These are phyloP conservation scores for Phaeosphaeriaceae sp. DNA, from an alignment of 2,329 filamentous ascomycete genomes.

Conservation along the genomic window DNA sequence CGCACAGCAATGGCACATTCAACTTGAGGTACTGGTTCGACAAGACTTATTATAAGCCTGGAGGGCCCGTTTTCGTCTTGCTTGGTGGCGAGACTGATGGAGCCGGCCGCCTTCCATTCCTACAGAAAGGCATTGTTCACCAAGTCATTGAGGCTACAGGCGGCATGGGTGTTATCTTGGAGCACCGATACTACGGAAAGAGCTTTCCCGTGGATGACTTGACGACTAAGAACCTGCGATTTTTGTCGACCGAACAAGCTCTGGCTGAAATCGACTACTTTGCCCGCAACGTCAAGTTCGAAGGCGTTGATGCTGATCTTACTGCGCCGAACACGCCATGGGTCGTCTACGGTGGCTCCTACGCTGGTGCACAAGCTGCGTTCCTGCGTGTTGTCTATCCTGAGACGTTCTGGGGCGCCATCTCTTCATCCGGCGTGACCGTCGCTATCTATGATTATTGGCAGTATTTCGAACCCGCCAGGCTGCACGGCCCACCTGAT, in stretches of 20 bases:
- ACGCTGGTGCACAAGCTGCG: constrained; percentile 80
- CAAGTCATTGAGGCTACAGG: constrained; percentile 70
- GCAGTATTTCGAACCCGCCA: constrained; percentile 66
- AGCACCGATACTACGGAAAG: constrained; percentile 86
- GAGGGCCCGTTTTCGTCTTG: constrained; percentile 82
- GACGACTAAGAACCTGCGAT: constrained; percentile 74
- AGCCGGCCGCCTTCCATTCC: constrained; percentile 68
- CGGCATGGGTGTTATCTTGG: constrained; percentile 80
- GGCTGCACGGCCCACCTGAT: constrained; percentile 62
- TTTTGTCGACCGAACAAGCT: constrained; percentile 83
- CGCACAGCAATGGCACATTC: constrained; percentile 74
- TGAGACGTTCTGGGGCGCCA: constrained; percentile 77
- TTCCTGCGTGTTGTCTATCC: constrained; percentile 80
- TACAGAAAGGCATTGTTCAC: constrained; percentile 79
- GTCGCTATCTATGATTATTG: constrained; percentile 81
- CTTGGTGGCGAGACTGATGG: constrained; percentile 74
- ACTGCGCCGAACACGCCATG: constrained; percentile 72
- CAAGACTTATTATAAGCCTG: constrained; percentile 73
- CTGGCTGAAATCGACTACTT: constrained; percentile 84
- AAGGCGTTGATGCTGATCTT: constrained; percentile 70
- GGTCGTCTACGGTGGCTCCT: constrained; percentile 84
- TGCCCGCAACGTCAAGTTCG: constrained; percentile 73
- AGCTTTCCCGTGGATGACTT: constrained; percentile 74
- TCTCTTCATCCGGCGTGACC: constrained; percentile 81
- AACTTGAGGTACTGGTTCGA: constrained; percentile 85